These are phyloP conservation scores for Vitis rotundifolia DNA, from an alignment of 164 flowering plant species.

Conservation along the genomic window DNA sequence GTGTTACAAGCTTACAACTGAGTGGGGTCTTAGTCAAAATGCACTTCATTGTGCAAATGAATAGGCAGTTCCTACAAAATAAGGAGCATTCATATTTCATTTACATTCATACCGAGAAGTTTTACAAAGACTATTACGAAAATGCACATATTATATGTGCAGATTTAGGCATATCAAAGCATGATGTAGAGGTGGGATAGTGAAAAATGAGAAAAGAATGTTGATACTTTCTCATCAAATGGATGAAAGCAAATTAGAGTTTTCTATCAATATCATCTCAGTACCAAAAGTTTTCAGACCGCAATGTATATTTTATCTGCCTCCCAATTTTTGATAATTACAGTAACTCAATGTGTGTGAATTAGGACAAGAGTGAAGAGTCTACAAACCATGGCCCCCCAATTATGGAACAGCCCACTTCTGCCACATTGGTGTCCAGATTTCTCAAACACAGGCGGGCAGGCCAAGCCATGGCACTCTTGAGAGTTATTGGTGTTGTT, in stretches of 20 bases:
- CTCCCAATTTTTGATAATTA: neutral
- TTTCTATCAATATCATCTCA: neutral
- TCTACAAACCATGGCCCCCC: no score
- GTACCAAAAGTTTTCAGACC: neutral
- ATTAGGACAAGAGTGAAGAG: neutral
- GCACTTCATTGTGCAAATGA: no score
- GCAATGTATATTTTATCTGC: neutral
- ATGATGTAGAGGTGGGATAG: neutral
- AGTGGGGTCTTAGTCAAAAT: no score
- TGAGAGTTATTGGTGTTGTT: neutral
- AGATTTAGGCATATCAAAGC: neutral
- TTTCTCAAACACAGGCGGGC: no score
- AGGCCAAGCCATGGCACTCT: no score
- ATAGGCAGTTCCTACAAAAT: no score
- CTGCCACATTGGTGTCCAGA: no score
- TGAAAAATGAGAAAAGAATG: neutral
- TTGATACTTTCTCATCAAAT: neutral
- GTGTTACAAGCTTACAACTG: no score
- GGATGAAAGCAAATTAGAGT: constrained; percentile 1
- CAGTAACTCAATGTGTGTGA: neutral
- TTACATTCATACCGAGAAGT: no score
- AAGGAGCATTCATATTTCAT: no score
- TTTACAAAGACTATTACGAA: neutral
- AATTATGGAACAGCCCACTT: no score
- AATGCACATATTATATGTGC: neutral